Base-by-base conservation (phyloP, 2,329 filamentous ascomycete genomes). In the Colletotrichum magnum region DNA sequence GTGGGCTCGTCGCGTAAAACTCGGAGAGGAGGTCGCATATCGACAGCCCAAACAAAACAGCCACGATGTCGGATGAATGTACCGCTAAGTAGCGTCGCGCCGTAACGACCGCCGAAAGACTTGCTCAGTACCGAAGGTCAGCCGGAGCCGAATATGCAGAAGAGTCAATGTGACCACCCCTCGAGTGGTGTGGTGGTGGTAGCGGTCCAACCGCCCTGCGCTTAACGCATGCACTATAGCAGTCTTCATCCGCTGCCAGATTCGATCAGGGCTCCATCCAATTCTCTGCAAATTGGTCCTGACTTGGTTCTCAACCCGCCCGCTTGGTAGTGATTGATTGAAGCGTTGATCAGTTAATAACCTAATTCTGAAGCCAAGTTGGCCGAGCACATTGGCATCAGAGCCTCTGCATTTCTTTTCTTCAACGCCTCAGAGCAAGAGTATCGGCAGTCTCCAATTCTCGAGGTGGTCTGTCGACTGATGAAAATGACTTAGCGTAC, bases 401-500 rank as follows among this genome's bases (percentile, higher is more conserved):
- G 80, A 76, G 82, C 83, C 74, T 36, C 32, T 36, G 83, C 58
- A 78, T 83, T 73, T 66, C 79, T 61, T 10, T 36, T 10, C 12
- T 69, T 58, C 18, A 51, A 43, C 18, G n/a, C 18, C 6, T 60
- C 16, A 4, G 4, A 12, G n/a, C 16, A 9, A 21, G 7, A 15
- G 4, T 3, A 6, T n/a, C 26, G 21, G 21, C 21, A 4, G 15
- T 4, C 21, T 79, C 62, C 71, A 77, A 60, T 36, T 36, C 32
- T 36, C 4, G 78, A 78, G 64, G 73, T 73, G 57, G 74, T 73
- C 68, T 54, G 5, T 28, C 24, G 21, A 15, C 24, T 54, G 28
- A 36, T 18, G 52, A 39, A 12, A 24, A 53, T 13, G n/a, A 36
- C 15, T 26, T 48, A 54, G 47, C 28, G 60, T 58, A 53, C 60